Evolutionary conservation across 2,329 filamentous ascomycete genomes (phyloP), one percentile per base, ranked within the genome.

Genomic region (Annulohypoxylon truncatum): DNA sequence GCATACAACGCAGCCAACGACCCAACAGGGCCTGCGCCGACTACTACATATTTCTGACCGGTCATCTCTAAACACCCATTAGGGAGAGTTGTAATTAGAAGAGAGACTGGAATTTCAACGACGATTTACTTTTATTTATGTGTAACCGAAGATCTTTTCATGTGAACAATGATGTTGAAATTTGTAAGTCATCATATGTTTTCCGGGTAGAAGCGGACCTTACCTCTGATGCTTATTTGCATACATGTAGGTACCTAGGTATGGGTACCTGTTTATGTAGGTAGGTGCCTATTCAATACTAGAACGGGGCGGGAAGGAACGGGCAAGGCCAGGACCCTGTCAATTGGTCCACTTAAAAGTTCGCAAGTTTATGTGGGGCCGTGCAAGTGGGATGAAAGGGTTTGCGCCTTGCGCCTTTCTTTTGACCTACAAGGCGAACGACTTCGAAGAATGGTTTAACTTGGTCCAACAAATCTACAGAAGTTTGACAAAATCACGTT

Each of bases 21-120:
- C 38, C 96, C 96, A 6, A 99, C 96, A 0, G 96, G 96, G 1
- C 96, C 96, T 58, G 94, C 96, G 57, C 96, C 96, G 51, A 99
- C 90, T 48, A 99, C 86, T 18, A 97, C 86, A 59, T 92, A 88
- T 79, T 93, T 96, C 73, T 92, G 86, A 65, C 67, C 73, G 20
- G 72, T 72, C 79, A 82, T 82, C 4, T 29, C 20, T 53, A 33
- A 4, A 42, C 15, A 44, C 24, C 10, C 8, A 12, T 10, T 10
- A 24, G 9, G 22, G 5, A 3, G 31, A 46, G 6, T 8, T 4
- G n/a, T n/a, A 6, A n/a, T 38, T 15, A 12, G n/a, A 13, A 28
- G 12, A n/a, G 6, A 26, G 24, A 15, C 5, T 38, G 28, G 10
- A 29, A 28, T 48, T 18, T 48, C 7, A 18, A 26, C 7, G 7